These are phyloP conservation scores for Parsonsia alboflavescens DNA, from an alignment of 257 asterid species.

Conservation along the genomic window DNA sequence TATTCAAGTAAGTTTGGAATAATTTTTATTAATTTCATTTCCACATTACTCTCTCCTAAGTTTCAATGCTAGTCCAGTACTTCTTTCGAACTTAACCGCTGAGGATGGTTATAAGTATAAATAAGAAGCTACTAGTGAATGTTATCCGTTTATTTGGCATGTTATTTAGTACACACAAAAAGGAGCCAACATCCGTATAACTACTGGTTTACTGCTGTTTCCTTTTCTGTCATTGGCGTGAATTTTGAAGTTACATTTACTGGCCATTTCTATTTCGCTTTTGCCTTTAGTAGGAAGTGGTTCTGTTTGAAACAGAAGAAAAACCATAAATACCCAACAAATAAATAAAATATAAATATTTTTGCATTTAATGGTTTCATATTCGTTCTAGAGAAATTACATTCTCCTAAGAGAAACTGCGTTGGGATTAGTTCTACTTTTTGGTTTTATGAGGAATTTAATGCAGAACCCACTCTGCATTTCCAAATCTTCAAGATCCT, in stretches of 20 bases:
- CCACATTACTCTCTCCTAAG: background rate
- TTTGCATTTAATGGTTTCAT: background rate
- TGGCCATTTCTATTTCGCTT: background rate
- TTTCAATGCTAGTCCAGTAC: background rate
- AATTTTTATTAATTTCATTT: background rate
- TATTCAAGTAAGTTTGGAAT: conserved; percentile 62
- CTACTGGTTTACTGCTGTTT: background rate
- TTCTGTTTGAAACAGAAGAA: background rate
- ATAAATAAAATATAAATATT: background rate
- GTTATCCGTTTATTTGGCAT: background rate
- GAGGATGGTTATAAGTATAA: background rate
- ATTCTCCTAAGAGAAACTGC: background rate
- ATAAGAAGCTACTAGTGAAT: too few species aligned
- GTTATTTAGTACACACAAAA: background rate
- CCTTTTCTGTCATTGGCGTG: background rate
- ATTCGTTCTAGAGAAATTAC: background rate
- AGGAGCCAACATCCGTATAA: too few species aligned
- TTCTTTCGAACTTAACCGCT: background rate
- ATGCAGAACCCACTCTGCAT: background rate
- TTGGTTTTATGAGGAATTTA: background rate
- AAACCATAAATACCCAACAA: background rate
- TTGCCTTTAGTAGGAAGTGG: background rate
- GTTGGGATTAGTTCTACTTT: background rate
- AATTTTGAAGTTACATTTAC: background rate
- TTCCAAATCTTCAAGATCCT: background rate